phyloP scores from a whole-genome alignment of 2,329 filamentous ascomycete genomes.

The Botrytis paeoniae region DNA sequence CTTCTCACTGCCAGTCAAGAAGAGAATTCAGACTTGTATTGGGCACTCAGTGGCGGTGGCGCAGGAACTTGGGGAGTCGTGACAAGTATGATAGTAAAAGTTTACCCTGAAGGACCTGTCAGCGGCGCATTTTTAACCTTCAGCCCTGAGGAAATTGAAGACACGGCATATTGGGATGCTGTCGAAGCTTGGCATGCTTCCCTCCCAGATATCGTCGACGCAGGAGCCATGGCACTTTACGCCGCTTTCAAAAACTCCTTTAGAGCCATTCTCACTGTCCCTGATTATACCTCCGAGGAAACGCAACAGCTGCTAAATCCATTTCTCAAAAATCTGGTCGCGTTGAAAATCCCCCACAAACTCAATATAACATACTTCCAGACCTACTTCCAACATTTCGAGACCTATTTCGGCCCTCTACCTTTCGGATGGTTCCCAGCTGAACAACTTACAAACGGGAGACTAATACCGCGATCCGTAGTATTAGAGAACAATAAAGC shows the following conservation, averaged over 20 bases:
- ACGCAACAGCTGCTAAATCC: conserved; percentile 46
- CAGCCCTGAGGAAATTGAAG: conserved; percentile 32
- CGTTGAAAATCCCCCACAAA: conserved; percentile 39
- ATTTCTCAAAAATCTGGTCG: conserved; percentile 43
- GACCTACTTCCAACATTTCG: conserved; percentile 35
- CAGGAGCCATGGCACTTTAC: conserved; percentile 39
- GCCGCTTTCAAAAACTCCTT: neutral
- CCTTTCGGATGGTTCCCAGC: conserved; percentile 33
- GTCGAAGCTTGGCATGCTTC: conserved; percentile 45
- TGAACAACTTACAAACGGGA: conserved; percentile 41
- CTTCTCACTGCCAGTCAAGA: conserved; percentile 47
- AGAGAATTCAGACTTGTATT: conserved; percentile 56
- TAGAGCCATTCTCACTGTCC: neutral
- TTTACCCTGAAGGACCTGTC: conserved; percentile 43
- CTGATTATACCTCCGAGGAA: conserved; percentile 30
- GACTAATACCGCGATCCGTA: conserved; percentile 43
- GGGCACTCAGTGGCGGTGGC: conserved; percentile 55
- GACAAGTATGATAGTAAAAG: conserved; percentile 52
- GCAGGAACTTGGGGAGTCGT: conserved; percentile 59
- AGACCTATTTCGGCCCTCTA: conserved; percentile 37
- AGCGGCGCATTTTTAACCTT: conserved; percentile 45
- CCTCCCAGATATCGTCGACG: conserved; percentile 48
- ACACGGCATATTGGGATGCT: conserved; percentile 46
- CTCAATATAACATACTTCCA: conserved; percentile 28
- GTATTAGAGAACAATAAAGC: conserved; percentile 33